Evolutionary conservation across 257 asterid species (phyloP).

Genomic region (Leonotis leonurus): DNA sequence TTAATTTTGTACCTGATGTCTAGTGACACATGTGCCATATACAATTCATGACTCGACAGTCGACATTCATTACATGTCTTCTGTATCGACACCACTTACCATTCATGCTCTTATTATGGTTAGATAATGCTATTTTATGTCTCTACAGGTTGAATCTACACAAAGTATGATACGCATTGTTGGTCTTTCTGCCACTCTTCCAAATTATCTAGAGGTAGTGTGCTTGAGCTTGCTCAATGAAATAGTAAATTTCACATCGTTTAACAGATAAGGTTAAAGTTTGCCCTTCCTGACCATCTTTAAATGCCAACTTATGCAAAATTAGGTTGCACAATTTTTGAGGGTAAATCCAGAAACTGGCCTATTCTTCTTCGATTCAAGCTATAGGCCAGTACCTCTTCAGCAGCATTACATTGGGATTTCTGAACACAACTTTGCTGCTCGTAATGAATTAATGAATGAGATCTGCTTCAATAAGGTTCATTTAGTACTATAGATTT

Average conservation of each 20-base stretch:
- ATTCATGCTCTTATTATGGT: neutral
- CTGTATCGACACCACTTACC: too few species aligned
- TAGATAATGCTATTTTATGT: constrained; percentile 16
- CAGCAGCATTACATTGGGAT: constrained; percentile 94
- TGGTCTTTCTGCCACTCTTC: constrained; percentile 97
- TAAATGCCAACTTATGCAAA: constrained; percentile 17
- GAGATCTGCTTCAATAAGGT: constrained; percentile 94
- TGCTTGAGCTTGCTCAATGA: constrained; percentile 14
- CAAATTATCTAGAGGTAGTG: constrained; percentile 87
- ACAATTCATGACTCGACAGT: too few species aligned
- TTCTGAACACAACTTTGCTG: constrained; percentile 66
- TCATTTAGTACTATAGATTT: constrained; percentile 16
- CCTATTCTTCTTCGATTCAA: constrained; percentile 85
- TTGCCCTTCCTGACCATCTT: constrained; percentile 10
- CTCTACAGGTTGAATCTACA: constrained; percentile 88
- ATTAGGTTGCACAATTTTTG: constrained; percentile 90
- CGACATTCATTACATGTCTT: too few species aligned
- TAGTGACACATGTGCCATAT: too few species aligned
- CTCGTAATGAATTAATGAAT: constrained; percentile 75
- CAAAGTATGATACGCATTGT: constrained; percentile 98
- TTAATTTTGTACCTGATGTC: too few species aligned
- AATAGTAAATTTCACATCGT: constrained; percentile 8
- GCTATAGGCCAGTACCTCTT: constrained; percentile 98
- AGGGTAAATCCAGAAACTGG: constrained; percentile 93
- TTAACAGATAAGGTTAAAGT: constrained; percentile 2